Percentiles rank a stretch among this genome's conserved stretches.
Conservation (phyloP, 192 early-diverging fungal genomes). For the Backusella morwellensis region DNA sequence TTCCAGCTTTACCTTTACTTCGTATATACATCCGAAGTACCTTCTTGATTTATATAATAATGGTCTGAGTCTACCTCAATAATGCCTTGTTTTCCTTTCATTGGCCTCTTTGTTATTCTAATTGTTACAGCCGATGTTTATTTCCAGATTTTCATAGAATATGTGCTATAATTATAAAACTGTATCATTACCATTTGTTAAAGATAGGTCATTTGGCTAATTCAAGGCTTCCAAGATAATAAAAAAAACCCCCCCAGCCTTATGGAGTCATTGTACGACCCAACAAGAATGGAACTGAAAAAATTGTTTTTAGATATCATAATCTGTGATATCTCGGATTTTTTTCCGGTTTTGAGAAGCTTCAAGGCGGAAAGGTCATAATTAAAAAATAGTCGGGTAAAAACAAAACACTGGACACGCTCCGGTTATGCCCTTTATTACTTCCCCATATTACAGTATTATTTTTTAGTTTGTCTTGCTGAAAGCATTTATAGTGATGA, state of each 20-base stretch:
- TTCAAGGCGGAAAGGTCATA: neutral
- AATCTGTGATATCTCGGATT: neutral
- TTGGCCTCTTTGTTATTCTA: neutral
- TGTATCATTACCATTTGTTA: neutral
- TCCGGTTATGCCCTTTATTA: neutral
- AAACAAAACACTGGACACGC: neutral
- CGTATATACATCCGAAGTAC: too few species aligned
- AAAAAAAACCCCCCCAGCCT: neutral
- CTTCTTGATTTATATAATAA: too few species aligned
- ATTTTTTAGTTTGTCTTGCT: neutral
- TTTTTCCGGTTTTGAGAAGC: neutral
- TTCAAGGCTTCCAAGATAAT: neutral
- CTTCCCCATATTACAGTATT: neutral
- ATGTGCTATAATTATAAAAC: neutral
- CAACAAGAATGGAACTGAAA: neutral
- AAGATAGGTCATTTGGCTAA: neutral
- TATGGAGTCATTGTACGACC: neutral
- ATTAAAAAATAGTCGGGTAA: neutral
- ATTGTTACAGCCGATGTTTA: neutral
- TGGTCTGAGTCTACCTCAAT: neutral
- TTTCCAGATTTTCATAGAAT: neutral
- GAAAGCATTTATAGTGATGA: neutral
- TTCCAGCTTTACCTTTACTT: too few species aligned
- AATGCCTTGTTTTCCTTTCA: neutral
- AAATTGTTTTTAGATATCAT: neutral